These are phyloP conservation scores for Pseudozyma thailandica DNA, from an alignment of 1,284 basidiomycete genomes.

Conservation along the genomic window DNA sequence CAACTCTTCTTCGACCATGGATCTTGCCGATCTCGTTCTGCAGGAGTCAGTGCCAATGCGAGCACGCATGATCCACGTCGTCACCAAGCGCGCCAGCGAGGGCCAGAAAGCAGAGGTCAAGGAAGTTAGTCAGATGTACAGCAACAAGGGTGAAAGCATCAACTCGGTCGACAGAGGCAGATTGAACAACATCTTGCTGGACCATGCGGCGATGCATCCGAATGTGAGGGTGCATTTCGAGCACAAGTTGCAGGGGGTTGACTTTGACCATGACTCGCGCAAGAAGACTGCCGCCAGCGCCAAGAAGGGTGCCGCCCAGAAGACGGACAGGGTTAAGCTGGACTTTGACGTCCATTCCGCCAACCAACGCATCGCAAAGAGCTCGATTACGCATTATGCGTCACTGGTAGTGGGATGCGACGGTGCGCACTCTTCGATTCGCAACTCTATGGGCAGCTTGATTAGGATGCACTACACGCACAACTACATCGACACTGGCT, in stretches of 20 bases:
- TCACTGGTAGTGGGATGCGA: slow-evolving; percentile 58
- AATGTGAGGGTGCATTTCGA: slow-evolving; percentile 80
- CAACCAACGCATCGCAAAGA: slow-evolving; percentile 12
- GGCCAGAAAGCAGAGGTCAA: slow-evolving; percentile 37
- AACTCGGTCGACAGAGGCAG: slow-evolving; percentile 90
- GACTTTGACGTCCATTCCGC: slow-evolving; percentile 33
- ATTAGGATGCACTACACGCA: slow-evolving; percentile 82
- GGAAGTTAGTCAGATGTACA: slow-evolving; percentile 76
- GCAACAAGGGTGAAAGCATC: slow-evolving; percentile 87
- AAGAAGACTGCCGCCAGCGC: neutral
- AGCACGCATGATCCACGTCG: slow-evolving; percentile 91
- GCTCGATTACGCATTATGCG: slow-evolving; percentile 17
- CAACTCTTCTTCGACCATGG: slow-evolving; percentile 45
- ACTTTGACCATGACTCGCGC: slow-evolving; percentile 75
- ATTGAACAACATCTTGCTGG: slow-evolving; percentile 85
- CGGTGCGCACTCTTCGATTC: slow-evolving; percentile 48
- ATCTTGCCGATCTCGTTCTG: slow-evolving; percentile 79
- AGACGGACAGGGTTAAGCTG: slow-evolving; percentile 19
- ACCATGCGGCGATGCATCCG: slow-evolving; percentile 75
- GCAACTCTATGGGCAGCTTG: slow-evolving; percentile 71
- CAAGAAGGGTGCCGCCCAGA: neutral
- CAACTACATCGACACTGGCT: slow-evolving; percentile 92
- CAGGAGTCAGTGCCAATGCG: slow-evolving; percentile 89
- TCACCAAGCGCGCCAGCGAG: slow-evolving; percentile 10
- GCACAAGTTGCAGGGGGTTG: slow-evolving; percentile 78